Conservation (phyloP, 345 rosid species). For the Eucalyptus regnans region DNA sequence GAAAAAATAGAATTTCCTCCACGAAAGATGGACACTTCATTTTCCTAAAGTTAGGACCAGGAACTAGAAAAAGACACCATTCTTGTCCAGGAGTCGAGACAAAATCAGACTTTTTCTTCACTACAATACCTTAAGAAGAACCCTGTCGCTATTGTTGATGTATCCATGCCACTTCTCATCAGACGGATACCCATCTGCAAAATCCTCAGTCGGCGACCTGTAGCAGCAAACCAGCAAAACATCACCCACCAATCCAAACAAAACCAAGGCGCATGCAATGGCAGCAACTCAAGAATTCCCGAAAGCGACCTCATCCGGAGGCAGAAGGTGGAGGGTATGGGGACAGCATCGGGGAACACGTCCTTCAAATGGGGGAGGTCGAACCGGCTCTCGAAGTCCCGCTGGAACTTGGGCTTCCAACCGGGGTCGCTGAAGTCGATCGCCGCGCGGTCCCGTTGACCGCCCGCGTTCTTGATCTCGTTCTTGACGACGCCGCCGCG, state of each 20-base stretch:
- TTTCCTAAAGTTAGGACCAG: not conserved
- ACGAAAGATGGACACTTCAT: not conserved
- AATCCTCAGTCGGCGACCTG: constrained; percentile 71
- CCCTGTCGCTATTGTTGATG: constrained; percentile 79
- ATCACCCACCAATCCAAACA: not conserved
- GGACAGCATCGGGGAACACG: constrained; percentile 40
- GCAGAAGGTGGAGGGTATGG: constrained; percentile 84
- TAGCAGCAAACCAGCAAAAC: not conserved
- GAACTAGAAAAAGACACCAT: not conserved
- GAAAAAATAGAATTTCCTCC: not conserved
- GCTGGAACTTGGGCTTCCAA: constrained; percentile 66
- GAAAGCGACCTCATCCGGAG: constrained; percentile 63
- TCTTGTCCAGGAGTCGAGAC: not conserved
- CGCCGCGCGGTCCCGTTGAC: not conserved
- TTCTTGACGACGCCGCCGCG: not conserved
- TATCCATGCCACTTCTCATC: constrained; percentile 98
- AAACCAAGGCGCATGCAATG: not conserved
- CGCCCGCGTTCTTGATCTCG: not conserved
- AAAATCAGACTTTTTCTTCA: not conserved
- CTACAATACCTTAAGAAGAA: constrained; percentile 71
- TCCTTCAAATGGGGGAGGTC: constrained; percentile 75
- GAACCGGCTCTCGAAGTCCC: constrained; percentile 64
- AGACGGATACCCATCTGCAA: constrained; percentile 69
- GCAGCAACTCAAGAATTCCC: not conserved
- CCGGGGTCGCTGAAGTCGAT: constrained; percentile 69